Base-by-base conservation (phyloP, 1,139 yeast genomes). In the Geotrichum australiense region DNA sequence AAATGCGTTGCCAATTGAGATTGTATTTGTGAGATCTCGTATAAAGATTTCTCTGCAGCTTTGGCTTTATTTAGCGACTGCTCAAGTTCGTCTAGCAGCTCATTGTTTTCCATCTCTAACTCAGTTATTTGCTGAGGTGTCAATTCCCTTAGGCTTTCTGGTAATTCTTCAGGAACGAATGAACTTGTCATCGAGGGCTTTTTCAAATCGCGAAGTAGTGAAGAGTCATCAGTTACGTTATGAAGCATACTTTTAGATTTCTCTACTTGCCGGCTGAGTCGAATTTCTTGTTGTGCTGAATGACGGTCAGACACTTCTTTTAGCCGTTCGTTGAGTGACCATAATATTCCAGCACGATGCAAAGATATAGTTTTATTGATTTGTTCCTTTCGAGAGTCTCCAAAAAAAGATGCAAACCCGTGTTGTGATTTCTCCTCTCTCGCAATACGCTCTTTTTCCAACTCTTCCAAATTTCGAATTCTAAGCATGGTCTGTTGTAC, bases 11-110 rank as follows among this genome's bases (percentile, higher is more conserved):
- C 73, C 47, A 91, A 68, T 54, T 86, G 94, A 24, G 80, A 71
- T 55, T 87, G 94, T 50, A 91, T 63, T 43, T 79, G 76, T 1
- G 91, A 74, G 39, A 91, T 82, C 56, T 87, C 96, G 41, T 79
- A 64, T 66, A 89, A 78, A 2, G 94, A 77, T 47, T 70, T 71
- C 57, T 87, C 93, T n/a, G 91, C 75, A 48, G 58, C 55, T 41
- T 58, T 55, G 1, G 69, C 69, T 47, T 65, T 62, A 34, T 60
- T 61, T 15, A 64, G 56, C 2, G 65, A 57, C 21, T 56, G 52
- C 42, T 76, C 74, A 34, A 89, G 64, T 51, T 87, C 94, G 39
- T 77, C 77, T 14, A 87, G 59, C 26, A 89, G 67, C 43, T 77
- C 80, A 47, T 75, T 71, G 58, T 85, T 91, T 57, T 91, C 97